phyloP scores from a whole-genome alignment of 129 eudicot genomes.

The Apium graveolens region DNA sequence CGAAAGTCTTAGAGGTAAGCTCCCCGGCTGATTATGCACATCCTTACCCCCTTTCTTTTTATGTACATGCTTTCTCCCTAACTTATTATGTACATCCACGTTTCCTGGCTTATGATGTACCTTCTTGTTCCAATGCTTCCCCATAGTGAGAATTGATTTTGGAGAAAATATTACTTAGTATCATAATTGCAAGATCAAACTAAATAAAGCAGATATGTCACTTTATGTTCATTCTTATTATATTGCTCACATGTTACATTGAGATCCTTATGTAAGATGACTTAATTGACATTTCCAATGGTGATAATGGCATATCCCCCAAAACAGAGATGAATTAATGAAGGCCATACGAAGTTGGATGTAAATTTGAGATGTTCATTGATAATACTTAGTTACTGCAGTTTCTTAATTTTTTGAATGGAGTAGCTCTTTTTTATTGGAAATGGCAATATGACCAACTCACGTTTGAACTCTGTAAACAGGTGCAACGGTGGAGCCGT shows the following conservation, averaged over 20 bases:
- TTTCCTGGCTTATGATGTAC: neutral
- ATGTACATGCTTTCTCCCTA: neutral
- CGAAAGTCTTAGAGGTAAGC: constrained; percentile 68
- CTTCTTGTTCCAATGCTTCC: neutral
- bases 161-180: neutral
- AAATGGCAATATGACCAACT: neutral
- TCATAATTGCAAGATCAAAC: neutral
- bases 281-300: neutral
- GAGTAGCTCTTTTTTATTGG: neutral
- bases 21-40: neutral
- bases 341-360: neutral
- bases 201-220: neutral
- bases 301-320: neutral
- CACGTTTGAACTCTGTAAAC: constrained; percentile 17
- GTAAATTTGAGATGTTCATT: neutral
- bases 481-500: constrained; percentile 96
- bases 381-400: neutral
- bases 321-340: neutral
- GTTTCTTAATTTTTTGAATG: neutral
- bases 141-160: neutral
- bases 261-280: neutral
- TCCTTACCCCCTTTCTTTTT: neutral
- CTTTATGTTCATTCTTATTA: neutral
- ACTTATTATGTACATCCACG: neutral
- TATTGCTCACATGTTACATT: neutral